phyloP scores from a whole-genome alignment of 441 rosid genomes.

The Gossypium davidsonii region DNA sequence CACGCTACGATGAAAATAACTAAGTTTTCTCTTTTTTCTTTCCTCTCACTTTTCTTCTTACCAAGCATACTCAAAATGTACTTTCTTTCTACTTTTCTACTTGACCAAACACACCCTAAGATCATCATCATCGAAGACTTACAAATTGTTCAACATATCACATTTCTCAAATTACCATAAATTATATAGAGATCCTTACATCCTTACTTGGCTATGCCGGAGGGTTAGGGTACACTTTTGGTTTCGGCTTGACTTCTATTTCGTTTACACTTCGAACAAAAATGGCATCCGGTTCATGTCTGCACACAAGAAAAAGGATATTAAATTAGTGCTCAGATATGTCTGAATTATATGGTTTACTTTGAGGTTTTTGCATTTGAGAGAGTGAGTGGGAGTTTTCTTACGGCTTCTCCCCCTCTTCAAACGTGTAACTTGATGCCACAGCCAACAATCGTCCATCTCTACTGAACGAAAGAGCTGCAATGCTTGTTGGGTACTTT shows the following conservation, averaged over 20 bases:
- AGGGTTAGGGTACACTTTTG: conserved; percentile 69
- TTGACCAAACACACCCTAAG: not conserved
- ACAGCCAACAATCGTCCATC: conserved; percentile 93
- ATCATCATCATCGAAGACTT: conserved; percentile 15
- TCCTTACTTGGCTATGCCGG: conserved; percentile 34
- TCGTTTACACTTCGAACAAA: conserved; percentile 69
- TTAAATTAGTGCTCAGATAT: not conserved
- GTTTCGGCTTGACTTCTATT: conserved; percentile 84
- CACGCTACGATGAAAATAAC: too few relatives aligned
- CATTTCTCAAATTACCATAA: not conserved
- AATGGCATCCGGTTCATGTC: conserved; percentile 82
- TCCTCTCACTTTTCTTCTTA: too few relatives aligned
- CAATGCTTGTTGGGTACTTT: conserved; percentile 78
- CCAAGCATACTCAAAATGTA: not conserved
- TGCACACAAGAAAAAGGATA: conserved; percentile 26
- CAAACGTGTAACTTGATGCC: conserved; percentile 95
- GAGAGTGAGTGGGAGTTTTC: conserved; percentile 12
- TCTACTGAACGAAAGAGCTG: conserved; percentile 89
- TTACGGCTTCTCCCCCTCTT: conserved; percentile 93
- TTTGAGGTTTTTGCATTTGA: not conserved
- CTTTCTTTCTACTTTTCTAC: not conserved
- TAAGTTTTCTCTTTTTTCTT: too few relatives aligned
- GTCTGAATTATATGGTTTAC: not conserved
- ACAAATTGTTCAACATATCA: not conserved
- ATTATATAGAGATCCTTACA: not conserved